A percentile compares a stretch with the other conserved stretches of the same genome.
phyloP scores from a whole-genome alignment of 2,329 filamentous ascomycete species.

The Apiospora sp. region DNA sequence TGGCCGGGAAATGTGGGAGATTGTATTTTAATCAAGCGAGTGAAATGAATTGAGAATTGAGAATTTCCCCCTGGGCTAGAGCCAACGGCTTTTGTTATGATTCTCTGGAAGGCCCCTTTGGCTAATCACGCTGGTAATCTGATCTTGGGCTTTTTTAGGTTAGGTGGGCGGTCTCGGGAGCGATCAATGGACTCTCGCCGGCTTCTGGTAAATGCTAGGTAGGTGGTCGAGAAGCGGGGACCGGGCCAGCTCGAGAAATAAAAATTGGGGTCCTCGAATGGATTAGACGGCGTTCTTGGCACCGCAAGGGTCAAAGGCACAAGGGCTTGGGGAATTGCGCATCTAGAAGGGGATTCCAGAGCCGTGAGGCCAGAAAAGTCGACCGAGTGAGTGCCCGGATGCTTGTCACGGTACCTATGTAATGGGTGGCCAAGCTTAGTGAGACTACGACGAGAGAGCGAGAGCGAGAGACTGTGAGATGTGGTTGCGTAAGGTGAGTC shows the following conservation, averaged over 20 bases:
- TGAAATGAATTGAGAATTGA: slow-evolving; percentile 18
- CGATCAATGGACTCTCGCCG: slow-evolving; percentile 23
- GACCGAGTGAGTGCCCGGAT: background rate
- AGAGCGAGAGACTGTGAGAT: background rate
- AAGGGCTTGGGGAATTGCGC: slow-evolving; percentile 10
- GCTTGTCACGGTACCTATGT: background rate
- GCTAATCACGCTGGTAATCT: slow-evolving; percentile 25
- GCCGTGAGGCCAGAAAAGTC: background rate
- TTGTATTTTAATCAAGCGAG: slow-evolving; percentile 20
- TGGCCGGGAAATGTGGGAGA: slow-evolving; percentile 15
- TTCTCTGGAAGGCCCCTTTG: slow-evolving; percentile 27
- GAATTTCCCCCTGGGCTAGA: slow-evolving; percentile 24
- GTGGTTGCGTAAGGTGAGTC: background rate
- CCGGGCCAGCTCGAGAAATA: slow-evolving; percentile 15
- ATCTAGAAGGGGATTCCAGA: background rate
- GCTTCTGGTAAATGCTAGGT: slow-evolving; percentile 21
- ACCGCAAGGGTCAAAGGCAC: background rate
- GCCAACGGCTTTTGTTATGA: slow-evolving; percentile 26
- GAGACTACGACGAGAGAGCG: background rate
- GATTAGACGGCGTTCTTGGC: slow-evolving; percentile 20
- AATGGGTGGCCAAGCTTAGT: background rate
- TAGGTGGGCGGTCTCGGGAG: slow-evolving; percentile 26
- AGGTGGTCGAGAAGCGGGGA: slow-evolving; percentile 17
- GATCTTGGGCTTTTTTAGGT: slow-evolving; percentile 28
- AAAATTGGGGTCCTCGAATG: slow-evolving; percentile 8